Percentiles rank a stretch among this genome's conserved stretches.
phyloP scores from a whole-genome alignment of 179 eudicot species.

The Vitellaria paradoxa region DNA sequence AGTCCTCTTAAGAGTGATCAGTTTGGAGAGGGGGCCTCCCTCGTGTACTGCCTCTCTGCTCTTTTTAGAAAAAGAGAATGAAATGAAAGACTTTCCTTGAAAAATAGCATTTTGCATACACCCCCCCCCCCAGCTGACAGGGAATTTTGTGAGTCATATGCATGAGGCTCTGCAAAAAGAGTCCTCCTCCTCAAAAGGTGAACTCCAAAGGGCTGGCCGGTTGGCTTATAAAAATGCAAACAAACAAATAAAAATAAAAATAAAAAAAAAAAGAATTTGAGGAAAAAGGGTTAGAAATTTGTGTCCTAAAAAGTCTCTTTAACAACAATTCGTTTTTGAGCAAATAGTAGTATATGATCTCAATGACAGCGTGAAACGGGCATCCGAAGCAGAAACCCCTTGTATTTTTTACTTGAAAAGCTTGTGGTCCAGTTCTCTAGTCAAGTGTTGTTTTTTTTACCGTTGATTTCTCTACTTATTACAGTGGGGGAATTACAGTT shows the following conservation, averaged over 20 bases:
- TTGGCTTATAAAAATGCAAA: too few species aligned
- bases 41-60: too few species aligned
- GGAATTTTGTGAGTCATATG: neutral
- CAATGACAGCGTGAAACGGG: neutral
- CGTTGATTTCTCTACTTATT: neutral
- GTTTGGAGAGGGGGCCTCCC: neutral
- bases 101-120: neutral
- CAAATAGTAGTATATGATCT: conserved; percentile 2
- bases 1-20: neutral
- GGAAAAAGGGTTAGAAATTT: conserved; percentile 42
- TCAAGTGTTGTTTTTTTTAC: neutral
- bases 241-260: too few species aligned
- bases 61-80: too few species aligned
- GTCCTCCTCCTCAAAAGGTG: neutral
- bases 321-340: conserved; percentile 8
- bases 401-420: too few species aligned
- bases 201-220: neutral
- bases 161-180: neutral
- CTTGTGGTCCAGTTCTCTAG: neutral
- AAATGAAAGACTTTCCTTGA: too few species aligned
- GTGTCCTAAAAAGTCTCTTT: conserved; percentile 39
- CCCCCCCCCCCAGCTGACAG: conserved; percentile 3
- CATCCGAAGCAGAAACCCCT: conserved; percentile 13
- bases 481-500: neutral
- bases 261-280: conserved; percentile 22